These are phyloP conservation scores for Termitomyces sp. DNA, from an alignment of 768 basidiomycete genomes.

Conservation along the genomic window DNA sequence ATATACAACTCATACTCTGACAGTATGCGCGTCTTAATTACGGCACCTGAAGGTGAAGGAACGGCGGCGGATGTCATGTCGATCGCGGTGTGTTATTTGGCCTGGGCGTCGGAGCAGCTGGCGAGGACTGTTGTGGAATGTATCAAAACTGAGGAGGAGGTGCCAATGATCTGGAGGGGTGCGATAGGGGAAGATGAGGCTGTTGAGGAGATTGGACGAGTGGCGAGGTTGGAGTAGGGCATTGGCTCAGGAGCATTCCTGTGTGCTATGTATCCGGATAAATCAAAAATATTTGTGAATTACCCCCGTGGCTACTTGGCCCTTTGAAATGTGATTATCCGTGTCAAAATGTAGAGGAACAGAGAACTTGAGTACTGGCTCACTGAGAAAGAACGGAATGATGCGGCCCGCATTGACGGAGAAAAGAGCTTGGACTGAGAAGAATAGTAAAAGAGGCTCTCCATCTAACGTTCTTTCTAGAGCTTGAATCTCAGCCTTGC, in stretches of 20 bases:
- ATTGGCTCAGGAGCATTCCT: neutral
- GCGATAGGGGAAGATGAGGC: constrained; percentile 15
- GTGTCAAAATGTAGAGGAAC: too few relatives aligned
- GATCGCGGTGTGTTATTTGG: constrained; percentile 19
- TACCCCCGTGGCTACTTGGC: too few relatives aligned
- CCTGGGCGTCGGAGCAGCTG: constrained; percentile 18
- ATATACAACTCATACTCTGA: constrained; percentile 1
- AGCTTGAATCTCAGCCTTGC: too few relatives aligned
- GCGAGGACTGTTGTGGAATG: constrained; percentile 16
- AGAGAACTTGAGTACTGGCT: too few relatives aligned
- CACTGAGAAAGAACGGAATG: too few relatives aligned
- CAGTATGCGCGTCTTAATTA: constrained; percentile 16
- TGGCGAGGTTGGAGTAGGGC: constrained; percentile 6
- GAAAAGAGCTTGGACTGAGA: too few relatives aligned
- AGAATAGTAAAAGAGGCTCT: too few relatives aligned
- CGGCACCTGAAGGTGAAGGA: constrained; percentile 14
- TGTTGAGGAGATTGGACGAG: constrained; percentile 12
- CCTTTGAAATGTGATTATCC: too few relatives aligned
- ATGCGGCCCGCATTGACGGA: too few relatives aligned
- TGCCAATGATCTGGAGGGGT: constrained; percentile 17
- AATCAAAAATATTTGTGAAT: too few relatives aligned
- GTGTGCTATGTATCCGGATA: neutral
- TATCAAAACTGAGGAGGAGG: constrained; percentile 17
- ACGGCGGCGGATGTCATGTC: constrained; percentile 21
- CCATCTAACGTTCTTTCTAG: too few relatives aligned